phyloP scores from a whole-genome alignment of 768 basidiomycete species.

The Candolleomyces eurysporus region DNA sequence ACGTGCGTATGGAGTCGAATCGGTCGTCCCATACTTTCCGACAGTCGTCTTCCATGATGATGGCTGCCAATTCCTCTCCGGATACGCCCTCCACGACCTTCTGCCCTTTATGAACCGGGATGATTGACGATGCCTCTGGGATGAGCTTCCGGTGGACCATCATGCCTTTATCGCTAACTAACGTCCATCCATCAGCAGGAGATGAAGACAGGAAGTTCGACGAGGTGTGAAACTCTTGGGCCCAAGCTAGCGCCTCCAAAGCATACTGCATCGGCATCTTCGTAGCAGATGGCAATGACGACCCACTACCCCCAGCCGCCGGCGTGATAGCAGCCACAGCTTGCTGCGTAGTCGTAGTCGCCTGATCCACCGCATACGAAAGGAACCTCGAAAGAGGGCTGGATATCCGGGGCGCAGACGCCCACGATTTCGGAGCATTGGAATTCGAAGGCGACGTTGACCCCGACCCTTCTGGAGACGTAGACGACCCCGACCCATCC shows the following conservation, averaged over 20 bases:
- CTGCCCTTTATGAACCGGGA: slow-evolving; percentile 84
- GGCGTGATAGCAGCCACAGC: slow-evolving; percentile 79
- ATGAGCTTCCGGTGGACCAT: slow-evolving; percentile 74
- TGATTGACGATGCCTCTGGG: slow-evolving; percentile 71
- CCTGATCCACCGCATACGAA: slow-evolving; percentile 72
- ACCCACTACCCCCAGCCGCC: slow-evolving; percentile 32
- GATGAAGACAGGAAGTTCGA: slow-evolving; percentile 36
- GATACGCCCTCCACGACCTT: slow-evolving; percentile 93
- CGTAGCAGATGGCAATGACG: slow-evolving; percentile 48
- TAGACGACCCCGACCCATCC: slow-evolving; percentile 3
- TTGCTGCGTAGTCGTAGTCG: slow-evolving; percentile 68
- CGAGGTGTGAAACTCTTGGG: slow-evolving; percentile 51
- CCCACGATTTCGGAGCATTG: slow-evolving; percentile 36
- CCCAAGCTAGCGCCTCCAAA: slow-evolving; percentile 77
- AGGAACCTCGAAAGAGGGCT: slow-evolving; percentile 72
- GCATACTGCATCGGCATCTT: slow-evolving; percentile 79
- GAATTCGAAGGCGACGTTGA: background rate
- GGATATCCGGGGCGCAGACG: slow-evolving; percentile 62
- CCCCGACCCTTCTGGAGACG: too few relatives aligned
- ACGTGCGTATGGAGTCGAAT: slow-evolving; percentile 62
- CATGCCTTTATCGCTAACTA: slow-evolving; percentile 74
- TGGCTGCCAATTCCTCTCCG: slow-evolving; percentile 83
- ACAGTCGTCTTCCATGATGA: slow-evolving; percentile 67
- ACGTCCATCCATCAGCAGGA: slow-evolving; percentile 60
- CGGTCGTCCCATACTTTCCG: slow-evolving; percentile 86